Conservation (phyloP, 495 filamentous ascomycete genomes). For the Podospora bellae-mahoneyi region DNA sequence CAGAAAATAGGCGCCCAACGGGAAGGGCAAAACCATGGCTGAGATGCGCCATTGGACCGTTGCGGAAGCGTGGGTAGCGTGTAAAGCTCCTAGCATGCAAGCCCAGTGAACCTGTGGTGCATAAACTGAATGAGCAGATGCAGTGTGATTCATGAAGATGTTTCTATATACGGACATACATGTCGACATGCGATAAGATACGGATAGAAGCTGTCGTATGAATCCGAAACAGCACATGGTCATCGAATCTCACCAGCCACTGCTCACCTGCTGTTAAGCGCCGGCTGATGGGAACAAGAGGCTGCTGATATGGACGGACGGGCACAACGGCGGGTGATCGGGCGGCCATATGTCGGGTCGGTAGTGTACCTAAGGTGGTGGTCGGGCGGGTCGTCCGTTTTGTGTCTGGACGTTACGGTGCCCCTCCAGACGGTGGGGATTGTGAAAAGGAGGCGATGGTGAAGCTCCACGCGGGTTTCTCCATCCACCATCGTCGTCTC, state of each 20-base stretch:
- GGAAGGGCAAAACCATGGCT: neutral
- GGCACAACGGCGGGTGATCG: neutral
- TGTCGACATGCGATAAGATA: too few relatives aligned
- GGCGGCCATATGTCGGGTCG: neutral
- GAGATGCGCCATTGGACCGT: conserved; percentile 1
- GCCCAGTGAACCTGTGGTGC: neutral
- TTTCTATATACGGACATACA: neutral
- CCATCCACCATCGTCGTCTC: neutral
- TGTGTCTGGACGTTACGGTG: neutral
- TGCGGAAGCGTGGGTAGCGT: conserved; percentile 4
- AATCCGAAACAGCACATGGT: too few relatives aligned
- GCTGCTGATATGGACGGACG: neutral
- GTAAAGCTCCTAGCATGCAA: conserved; percentile 6
- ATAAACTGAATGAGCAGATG: neutral
- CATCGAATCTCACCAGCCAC: too few relatives aligned
- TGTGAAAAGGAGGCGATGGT: neutral
- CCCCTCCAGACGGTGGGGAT: neutral
- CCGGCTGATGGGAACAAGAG: neutral
- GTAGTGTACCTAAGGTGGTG: too few relatives aligned
- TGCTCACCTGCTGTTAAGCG: neutral
- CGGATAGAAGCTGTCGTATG: too few relatives aligned
- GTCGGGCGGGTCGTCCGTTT: too few relatives aligned
- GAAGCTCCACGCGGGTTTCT: neutral
- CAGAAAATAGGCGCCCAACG: neutral
- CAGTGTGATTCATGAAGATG: neutral